Conservation (phyloP, 257 asterid species). For the Solanum chmielewskii region DNA sequence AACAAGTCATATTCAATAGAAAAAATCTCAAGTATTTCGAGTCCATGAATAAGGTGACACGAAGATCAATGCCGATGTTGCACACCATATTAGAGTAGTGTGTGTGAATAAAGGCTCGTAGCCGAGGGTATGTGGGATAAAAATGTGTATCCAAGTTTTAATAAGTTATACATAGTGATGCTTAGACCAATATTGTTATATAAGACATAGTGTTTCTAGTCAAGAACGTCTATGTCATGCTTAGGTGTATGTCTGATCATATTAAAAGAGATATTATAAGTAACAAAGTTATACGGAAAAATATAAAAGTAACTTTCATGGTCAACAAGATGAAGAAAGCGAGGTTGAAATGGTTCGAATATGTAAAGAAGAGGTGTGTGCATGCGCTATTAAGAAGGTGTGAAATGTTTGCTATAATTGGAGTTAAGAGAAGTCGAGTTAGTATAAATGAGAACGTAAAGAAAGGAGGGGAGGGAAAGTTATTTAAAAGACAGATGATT, state of each 20-base stretch:
- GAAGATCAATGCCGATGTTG: neutral
- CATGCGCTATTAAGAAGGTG: neutral
- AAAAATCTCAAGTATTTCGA: neutral
- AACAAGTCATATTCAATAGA: neutral
- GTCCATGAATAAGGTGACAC: neutral
- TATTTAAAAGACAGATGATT: neutral
- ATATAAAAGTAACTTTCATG: too few relatives aligned
- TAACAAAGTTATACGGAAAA: neutral
- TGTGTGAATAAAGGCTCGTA: neutral
- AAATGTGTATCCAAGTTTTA: neutral
- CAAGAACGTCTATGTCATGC: neutral
- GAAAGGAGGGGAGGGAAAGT: neutral
- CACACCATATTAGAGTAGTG: neutral
- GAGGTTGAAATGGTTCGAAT: neutral
- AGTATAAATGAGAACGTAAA: neutral
- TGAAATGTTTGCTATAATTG: neutral
- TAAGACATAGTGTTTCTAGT: neutral
- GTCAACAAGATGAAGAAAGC: neutral
- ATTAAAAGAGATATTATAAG: neutral
- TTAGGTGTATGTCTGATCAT: neutral
- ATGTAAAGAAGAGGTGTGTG: neutral
- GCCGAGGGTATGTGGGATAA: rapidly evolving
- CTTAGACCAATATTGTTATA: neutral
- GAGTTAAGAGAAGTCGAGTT: neutral
- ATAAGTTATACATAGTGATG: neutral